These are phyloP conservation scores for Kalmanozyma brasiliensis DNA, from an alignment of 1,284 basidiomycete species.

Conservation along the genomic window DNA sequence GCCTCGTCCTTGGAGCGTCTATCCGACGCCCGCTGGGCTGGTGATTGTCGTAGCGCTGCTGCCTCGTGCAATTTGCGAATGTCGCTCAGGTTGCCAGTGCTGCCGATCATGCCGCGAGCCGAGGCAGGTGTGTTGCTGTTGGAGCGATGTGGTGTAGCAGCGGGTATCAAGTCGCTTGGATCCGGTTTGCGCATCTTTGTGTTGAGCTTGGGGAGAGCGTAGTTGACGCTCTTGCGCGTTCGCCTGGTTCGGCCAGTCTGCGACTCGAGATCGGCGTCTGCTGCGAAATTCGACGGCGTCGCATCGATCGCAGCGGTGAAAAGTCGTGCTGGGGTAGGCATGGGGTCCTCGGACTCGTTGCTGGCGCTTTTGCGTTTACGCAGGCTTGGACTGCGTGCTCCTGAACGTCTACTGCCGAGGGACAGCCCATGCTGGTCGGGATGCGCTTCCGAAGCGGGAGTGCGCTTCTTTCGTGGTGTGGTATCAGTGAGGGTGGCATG, in stretches of 20 bases:
- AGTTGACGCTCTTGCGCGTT: constrained; percentile 64
- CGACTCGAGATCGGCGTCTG: constrained; percentile 12
- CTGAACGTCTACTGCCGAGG: not conserved
- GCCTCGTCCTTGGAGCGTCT: constrained; percentile 12
- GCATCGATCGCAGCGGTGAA: constrained; percentile 14
- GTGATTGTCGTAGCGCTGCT: constrained; percentile 34
- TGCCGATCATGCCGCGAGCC: constrained; percentile 36
- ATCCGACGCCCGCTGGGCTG: constrained; percentile 20
- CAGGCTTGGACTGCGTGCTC: constrained; percentile 28
- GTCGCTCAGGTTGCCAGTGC: constrained; percentile 53
- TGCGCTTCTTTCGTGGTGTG: constrained; percentile 21
- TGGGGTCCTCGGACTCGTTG: constrained; percentile 15
- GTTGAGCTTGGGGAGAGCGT: constrained; percentile 66
- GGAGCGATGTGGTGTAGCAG: constrained; percentile 34
- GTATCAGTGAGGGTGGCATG: constrained; percentile 1
- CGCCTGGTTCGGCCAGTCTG: constrained; percentile 44
- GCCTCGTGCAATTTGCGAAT: constrained; percentile 53
- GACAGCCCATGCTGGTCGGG: not conserved
- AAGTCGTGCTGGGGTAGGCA: constrained; percentile 23
- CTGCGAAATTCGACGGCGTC: not conserved
- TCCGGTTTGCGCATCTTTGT: constrained; percentile 68
- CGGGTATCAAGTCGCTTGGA: constrained; percentile 46
- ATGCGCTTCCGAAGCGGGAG: not conserved
- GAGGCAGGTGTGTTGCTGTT: constrained; percentile 16
- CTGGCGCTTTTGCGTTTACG: constrained; percentile 36